Evolutionary conservation across 768 basidiomycete genomes (phyloP), one percentile per base, ranked within the genome.

Genomic region (Lactarius vividus): DNA sequence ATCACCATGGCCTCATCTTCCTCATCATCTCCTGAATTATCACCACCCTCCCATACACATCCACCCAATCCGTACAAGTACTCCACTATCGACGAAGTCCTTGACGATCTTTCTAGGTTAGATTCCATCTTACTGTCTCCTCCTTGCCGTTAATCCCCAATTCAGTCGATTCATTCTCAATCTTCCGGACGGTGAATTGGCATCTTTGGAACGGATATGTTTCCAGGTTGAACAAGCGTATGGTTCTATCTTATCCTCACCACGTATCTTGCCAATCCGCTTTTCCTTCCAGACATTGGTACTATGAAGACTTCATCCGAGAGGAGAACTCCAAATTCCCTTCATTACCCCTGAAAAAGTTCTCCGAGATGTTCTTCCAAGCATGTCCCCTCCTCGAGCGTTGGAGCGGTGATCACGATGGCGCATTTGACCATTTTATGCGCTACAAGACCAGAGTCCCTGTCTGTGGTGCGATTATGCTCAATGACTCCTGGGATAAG

Each of bases 171-270:
- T 98, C 75, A 92, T 99, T 71, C 83, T 98, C 70, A 98, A 98
- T 77, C 86, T 99, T 66, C 96, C 97, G 26, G 88, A 91, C 69
- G 90, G 92, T 74, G 97, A 99, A 79, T 85, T 96, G 63, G 85
- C 86, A 57, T 94, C 91, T 18, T 82, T 96, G 62, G 96, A 97
- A 74, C 87, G 97, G 66, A 87, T 98, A 72, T 98, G 94, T 79
- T 99, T 98, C 79, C 96, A 98, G 78, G 93, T 98, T 67, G 97
- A 99, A 77, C 96, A 98, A 83, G 97, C 96, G 94, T 98, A 75
- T 73, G 94, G 82, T 40, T 46, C 56, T 65, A 40, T 57, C 54
- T 61, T 69, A 26, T 23, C 26, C 29, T 26, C 44, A 58, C 57
- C 67, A 23, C 52, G 39, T 64, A 65, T 61, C 42, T 53, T 66